Conservation (phyloP, 179 eudicot genomes). For the Patellifolia procumbens region DNA sequence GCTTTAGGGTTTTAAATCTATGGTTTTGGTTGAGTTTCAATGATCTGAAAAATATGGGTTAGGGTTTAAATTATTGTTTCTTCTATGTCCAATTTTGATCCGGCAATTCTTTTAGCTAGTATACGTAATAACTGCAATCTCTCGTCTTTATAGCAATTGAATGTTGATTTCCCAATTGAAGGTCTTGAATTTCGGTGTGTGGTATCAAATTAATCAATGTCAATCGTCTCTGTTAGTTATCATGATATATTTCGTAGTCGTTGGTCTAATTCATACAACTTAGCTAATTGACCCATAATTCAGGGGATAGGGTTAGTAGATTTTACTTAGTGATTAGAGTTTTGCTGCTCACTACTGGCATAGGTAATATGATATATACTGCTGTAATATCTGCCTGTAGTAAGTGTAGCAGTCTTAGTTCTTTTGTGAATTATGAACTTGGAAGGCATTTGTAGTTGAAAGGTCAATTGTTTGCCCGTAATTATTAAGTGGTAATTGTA, state of each 20-base stretch:
- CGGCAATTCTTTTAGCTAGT: neutral
- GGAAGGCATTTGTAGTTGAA: neutral
- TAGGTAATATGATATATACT: neutral
- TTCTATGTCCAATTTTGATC: constrained; percentile 3
- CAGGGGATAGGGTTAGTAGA: neutral
- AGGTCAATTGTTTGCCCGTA: neutral
- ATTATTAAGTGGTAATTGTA: neutral
- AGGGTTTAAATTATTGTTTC: constrained; percentile 12
- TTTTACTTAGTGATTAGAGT: neutral
- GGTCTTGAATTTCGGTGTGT: neutral
- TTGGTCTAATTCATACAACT: too few species aligned
- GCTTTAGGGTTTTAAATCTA: neutral
- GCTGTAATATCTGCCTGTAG: neutral
- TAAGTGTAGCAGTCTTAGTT: too few species aligned
- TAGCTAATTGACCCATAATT: too few species aligned
- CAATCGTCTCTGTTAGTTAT: too few species aligned
- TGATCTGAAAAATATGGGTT: constrained; percentile 10
- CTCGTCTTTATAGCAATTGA: neutral
- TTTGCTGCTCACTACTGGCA: neutral
- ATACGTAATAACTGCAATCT: neutral
- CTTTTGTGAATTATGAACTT: neutral
- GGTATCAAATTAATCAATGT: too few species aligned
- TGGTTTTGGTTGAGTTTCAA: neutral
- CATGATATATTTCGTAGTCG: too few species aligned
- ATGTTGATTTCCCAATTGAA: neutral